These are phyloP conservation scores for Debaryomycetaceae sp. DNA, from an alignment of 1,139 yeast genomes.

Conservation along the genomic window DNA sequence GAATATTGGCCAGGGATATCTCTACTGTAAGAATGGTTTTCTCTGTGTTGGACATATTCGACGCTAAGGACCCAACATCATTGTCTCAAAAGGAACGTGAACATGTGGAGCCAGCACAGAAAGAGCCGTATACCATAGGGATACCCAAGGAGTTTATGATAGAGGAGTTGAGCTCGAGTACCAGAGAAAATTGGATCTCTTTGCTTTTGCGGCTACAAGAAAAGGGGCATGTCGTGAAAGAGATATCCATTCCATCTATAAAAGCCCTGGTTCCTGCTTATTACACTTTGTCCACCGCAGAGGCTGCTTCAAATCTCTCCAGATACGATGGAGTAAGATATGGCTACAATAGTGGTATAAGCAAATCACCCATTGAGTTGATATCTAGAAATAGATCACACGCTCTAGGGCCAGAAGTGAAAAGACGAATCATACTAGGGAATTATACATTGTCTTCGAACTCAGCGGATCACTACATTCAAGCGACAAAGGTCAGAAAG, in stretches of 20 bases:
- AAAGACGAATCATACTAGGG: conserved; percentile 78
- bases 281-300: conserved; percentile 86
- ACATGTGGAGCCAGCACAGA: conserved; percentile 14
- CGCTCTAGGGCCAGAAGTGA: conserved; percentile 80
- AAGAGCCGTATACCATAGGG: conserved; percentile 51
- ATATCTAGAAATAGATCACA: conserved; percentile 58
- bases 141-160: conserved; percentile 65
- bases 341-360: conserved; percentile 40
- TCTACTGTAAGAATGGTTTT: conserved; percentile 47
- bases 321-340: conserved; percentile 88
- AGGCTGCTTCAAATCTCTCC: conserved; percentile 88
- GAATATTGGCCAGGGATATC: conserved; percentile 59
- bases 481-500: conserved; percentile 69
- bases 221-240: conserved; percentile 53
- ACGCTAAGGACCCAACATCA: conserved; percentile 79
- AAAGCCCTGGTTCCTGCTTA: conserved; percentile 74
- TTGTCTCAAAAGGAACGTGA: conserved; percentile 37
- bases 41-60: conserved; percentile 53
- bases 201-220: conserved; percentile 40
- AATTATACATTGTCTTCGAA: conserved; percentile 76
- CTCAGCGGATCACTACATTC: conserved; percentile 74
- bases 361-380: conserved; percentile 32
- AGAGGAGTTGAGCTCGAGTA: conserved; percentile 48
- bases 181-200: conserved; percentile 44
- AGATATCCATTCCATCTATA: conserved; percentile 69